Evolutionary conservation across 306 rosid species (phyloP).

Genomic region (Castanea crenata): DNA sequence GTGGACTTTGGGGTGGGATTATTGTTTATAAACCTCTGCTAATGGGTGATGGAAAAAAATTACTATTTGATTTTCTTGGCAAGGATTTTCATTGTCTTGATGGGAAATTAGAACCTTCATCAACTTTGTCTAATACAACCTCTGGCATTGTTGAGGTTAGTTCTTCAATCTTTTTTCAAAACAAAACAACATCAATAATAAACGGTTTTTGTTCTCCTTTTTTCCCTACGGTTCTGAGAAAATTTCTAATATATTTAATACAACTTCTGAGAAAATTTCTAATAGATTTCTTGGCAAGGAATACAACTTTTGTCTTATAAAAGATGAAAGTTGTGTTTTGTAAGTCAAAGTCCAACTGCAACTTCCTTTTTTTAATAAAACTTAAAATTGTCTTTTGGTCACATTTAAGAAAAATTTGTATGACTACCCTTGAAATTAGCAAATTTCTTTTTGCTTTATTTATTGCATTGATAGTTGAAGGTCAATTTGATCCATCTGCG

Average conservation of each 20-base stretch:
- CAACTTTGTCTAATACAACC: background rate
- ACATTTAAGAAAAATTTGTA: background rate
- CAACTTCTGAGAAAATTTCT: too few species aligned
- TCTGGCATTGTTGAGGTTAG: background rate
- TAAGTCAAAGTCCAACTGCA: background rate
- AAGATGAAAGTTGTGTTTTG: background rate
- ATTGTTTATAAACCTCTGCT: too few species aligned
- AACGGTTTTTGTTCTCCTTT: background rate
- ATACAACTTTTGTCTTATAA: background rate
- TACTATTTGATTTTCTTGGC: background rate
- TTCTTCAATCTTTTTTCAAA: background rate
- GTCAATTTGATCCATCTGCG: background rate
- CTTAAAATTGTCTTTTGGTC: background rate
- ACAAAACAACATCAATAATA: background rate
- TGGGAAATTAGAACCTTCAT: background rate
- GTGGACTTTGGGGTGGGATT: too few species aligned
- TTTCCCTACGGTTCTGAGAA: background rate
- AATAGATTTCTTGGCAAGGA: too few species aligned
- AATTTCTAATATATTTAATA: too few species aligned
- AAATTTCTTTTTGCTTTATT: background rate
- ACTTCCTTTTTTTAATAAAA: background rate
- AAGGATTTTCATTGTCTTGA: background rate
- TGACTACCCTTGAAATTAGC: background rate
- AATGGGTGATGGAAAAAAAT: too few species aligned
- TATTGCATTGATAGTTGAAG: background rate